Conservation (phyloP, 805 yeast species). For the Hanseniaspora occidentalis region DNA sequence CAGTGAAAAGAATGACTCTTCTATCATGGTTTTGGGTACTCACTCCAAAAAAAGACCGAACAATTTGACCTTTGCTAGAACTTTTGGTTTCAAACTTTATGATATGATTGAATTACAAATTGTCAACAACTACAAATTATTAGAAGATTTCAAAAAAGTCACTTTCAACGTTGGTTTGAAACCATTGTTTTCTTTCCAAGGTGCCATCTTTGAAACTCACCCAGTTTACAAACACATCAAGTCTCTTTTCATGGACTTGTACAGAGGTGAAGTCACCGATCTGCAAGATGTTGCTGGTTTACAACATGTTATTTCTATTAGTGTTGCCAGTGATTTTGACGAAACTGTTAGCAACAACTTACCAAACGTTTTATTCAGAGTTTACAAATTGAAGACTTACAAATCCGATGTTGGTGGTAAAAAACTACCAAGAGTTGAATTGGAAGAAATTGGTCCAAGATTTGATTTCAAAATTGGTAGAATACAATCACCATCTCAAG, state of each 20-base stretch:
- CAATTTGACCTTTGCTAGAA: conserved; percentile 75
- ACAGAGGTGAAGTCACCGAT: conserved; percentile 70
- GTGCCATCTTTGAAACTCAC: conserved; percentile 80
- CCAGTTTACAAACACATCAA: conserved; percentile 78
- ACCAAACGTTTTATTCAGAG: conserved; percentile 82
- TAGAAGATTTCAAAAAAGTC: conserved; percentile 65
- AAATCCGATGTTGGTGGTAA: conserved; percentile 55
- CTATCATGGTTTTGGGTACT: conserved; percentile 67
- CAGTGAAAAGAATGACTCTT: conserved; percentile 86
- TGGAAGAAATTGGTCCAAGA: conserved; percentile 92
- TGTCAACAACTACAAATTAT: conserved; percentile 53
- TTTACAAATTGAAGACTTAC: conserved; percentile 71
- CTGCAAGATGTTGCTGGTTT: conserved; percentile 90
- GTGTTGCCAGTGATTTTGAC: conserved; percentile 64
- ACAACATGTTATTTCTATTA: conserved; percentile 78
- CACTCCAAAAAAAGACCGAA: conserved; percentile 88
- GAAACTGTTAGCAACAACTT: conserved; percentile 40
- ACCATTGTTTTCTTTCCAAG: conserved; percentile 90
- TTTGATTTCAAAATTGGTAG: conserved; percentile 89
- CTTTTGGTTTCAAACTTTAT: conserved; percentile 79
- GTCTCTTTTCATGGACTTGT: conserved; percentile 82
- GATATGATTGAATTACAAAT: conserved; percentile 89
- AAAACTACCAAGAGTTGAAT: conserved; percentile 84
- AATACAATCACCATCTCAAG: conserved; percentile 68
- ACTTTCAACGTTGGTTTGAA: conserved; percentile 84